Percentiles rank a stretch among this genome's conserved stretches.
Conservation (phyloP, 1,139 yeast genomes). For the Zygosaccharomyces sapae region DNA sequence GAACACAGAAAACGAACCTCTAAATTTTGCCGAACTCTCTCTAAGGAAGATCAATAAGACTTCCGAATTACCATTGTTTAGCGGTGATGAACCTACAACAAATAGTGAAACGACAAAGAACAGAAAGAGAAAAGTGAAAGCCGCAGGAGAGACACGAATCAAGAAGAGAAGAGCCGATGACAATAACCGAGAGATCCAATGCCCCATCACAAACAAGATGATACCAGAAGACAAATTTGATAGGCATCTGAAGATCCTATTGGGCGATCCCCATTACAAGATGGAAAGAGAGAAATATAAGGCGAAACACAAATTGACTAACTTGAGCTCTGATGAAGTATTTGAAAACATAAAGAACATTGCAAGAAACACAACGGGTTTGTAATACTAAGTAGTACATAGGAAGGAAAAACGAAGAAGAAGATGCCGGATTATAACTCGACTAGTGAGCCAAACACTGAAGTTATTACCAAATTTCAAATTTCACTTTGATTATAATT, state of each 20-base stretch:
- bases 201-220: slow-evolving; percentile 69
- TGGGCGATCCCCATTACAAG: slow-evolving; percentile 75
- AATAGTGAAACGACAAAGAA: slow-evolving; percentile 29
- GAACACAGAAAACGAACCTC: slow-evolving; percentile 58
- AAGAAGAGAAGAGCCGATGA: slow-evolving; percentile 30
- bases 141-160: slow-evolving; percentile 66
- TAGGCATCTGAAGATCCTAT: slow-evolving; percentile 63
- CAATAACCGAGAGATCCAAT: slow-evolving; percentile 44
- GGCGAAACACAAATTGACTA: slow-evolving; percentile 59
- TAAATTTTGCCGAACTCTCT: slow-evolving; percentile 53
- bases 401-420: no score
- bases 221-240: slow-evolving; percentile 72
- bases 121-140: slow-evolving; percentile 56
- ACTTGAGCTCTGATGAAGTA: slow-evolving; percentile 65
- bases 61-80: slow-evolving; percentile 5
- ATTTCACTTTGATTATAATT: no score
- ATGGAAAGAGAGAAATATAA: slow-evolving; percentile 65
- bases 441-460: no score
- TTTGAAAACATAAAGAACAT: slow-evolving; percentile 69
- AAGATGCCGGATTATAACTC: no score
- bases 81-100: slow-evolving; percentile 12
- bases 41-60: slow-evolving; percentile 7
- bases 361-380: slow-evolving; percentile 9
- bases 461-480: no score
- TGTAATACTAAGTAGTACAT: neutral